phyloP scores from a whole-genome alignment of 2,329 filamentous ascomycete genomes.

The Aureobasidium sp. region DNA sequence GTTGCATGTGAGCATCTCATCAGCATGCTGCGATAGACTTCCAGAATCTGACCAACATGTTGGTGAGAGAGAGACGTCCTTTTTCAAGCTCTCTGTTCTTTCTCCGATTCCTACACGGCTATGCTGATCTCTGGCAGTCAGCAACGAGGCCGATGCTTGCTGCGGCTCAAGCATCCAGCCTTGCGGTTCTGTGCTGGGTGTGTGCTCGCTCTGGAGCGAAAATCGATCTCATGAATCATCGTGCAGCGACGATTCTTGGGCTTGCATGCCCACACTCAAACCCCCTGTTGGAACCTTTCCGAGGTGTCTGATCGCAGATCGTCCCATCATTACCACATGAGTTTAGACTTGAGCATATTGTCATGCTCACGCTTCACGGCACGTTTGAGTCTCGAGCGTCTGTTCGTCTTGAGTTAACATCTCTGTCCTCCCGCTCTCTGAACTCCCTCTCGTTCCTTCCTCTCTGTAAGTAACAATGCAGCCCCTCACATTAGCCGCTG shows the following conservation, averaged over 20 bases:
- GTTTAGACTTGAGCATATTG: slow-evolving; percentile 5
- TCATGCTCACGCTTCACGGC: slow-evolving; percentile 8
- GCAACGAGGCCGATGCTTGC: background rate
- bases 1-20: slow-evolving; percentile 1
- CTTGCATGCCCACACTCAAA: slow-evolving; percentile 6
- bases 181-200: background rate
- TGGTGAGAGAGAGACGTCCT: background rate
- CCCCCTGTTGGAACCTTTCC: slow-evolving; percentile 4
- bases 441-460: background rate
- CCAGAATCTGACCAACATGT: slow-evolving; percentile 1
- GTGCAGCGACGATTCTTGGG: slow-evolving; percentile 7
- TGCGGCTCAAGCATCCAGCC: background rate
- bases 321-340: slow-evolving; percentile 3
- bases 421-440: slow-evolving; percentile 3
- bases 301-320: slow-evolving; percentile 5
- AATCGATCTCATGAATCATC: slow-evolving; percentile 10
- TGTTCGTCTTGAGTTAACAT: slow-evolving; percentile 7
- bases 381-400: slow-evolving; percentile 2
- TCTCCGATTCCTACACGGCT: background rate
- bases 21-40: background rate
- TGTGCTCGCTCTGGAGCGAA: background rate
- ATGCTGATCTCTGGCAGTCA: background rate
- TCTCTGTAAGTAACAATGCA: slow-evolving; percentile 27
- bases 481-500: slow-evolving; percentile 30
- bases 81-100: background rate